A percentile compares a stretch with the other conserved stretches of the same genome.
Conservation (phyloP, 2,329 filamentous ascomycete species). For the Sporothrix globosa region DNA sequence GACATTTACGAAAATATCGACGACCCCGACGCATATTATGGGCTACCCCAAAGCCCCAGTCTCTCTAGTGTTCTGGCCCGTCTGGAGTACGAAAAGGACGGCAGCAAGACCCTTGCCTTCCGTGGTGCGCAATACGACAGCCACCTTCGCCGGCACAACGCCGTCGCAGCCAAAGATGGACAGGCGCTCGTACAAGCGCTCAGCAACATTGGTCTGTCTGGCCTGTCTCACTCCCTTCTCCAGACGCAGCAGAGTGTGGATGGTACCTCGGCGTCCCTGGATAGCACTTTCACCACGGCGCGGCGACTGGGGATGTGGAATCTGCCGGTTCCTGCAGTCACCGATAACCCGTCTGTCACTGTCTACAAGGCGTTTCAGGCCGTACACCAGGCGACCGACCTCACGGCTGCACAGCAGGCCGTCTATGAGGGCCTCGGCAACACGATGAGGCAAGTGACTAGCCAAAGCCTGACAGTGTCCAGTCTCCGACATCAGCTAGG, state of each 20-base stretch:
- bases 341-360: slow-evolving; percentile 65
- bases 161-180: slow-evolving; percentile 61
- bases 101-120: slow-evolving; percentile 84
- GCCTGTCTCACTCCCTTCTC: slow-evolving; percentile 78
- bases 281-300: slow-evolving; percentile 77
- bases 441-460: slow-evolving; percentile 62
- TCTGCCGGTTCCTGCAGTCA: slow-evolving; percentile 69
- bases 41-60: slow-evolving; percentile 76
- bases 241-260: slow-evolving; percentile 66
- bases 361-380: slow-evolving; percentile 82
- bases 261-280: slow-evolving; percentile 61
- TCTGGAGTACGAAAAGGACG: slow-evolving; percentile 87
- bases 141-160: slow-evolving; percentile 66
- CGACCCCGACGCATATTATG: slow-evolving; percentile 95
- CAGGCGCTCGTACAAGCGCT: slow-evolving; percentile 76
- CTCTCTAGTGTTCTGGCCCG: slow-evolving; percentile 77
- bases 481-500: slow-evolving; percentile 60
- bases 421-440: slow-evolving; percentile 66
- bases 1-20: slow-evolving; percentile 89
- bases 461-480: slow-evolving; percentile 54
- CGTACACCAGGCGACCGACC: slow-evolving; percentile 67
- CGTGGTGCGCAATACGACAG: slow-evolving; percentile 90
- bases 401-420: slow-evolving; percentile 56
- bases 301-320: slow-evolving; percentile 91
- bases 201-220: slow-evolving; percentile 79